Evolutionary conservation across 805 yeast species (phyloP).

Genomic region (Lachancea nothofagi): DNA sequence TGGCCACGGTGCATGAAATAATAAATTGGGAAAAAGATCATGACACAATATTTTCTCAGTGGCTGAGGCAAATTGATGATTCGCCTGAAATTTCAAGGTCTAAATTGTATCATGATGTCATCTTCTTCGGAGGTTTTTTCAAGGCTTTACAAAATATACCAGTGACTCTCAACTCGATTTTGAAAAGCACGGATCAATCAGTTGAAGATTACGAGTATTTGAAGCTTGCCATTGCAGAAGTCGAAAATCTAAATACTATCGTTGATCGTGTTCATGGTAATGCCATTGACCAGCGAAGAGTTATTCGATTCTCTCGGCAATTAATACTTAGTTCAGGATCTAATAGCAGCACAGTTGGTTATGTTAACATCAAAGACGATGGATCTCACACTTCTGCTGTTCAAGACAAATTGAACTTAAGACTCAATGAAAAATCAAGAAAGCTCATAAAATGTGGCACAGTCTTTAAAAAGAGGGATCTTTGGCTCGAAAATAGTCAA

Average conservation of each 20-base stretch:
- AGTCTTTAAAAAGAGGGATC: conserved; percentile 56
- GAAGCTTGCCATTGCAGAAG: conserved; percentile 47
- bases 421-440: conserved; percentile 49
- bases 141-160: conserved; percentile 55
- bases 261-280: conserved; percentile 59
- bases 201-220: conserved; percentile 50
- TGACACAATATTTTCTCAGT: conserved; percentile 44
- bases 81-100: conserved; percentile 39
- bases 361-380: conserved; percentile 18
- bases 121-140: conserved; percentile 52
- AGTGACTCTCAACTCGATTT: conserved; percentile 54
- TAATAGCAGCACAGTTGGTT: conserved; percentile 24
- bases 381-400: conserved; percentile 1
- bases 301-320: conserved; percentile 44
- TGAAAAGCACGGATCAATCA: conserved; percentile 42
- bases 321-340: conserved; percentile 21
- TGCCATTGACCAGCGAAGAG: conserved; percentile 53
- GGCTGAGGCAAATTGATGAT: conserved; percentile 51
- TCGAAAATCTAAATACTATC: conserved; percentile 48
- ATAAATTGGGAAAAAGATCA: conserved; percentile 43
- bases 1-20: conserved; percentile 56
- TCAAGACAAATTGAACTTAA: conserved; percentile 37
- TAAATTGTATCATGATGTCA: conserved; percentile 46
- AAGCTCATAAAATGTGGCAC: conserved; percentile 54
- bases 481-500: conserved; percentile 51